These are phyloP conservation scores for Suhomyces taliae DNA, from an alignment of 1,139 yeast genomes.

Conservation along the genomic window DNA sequence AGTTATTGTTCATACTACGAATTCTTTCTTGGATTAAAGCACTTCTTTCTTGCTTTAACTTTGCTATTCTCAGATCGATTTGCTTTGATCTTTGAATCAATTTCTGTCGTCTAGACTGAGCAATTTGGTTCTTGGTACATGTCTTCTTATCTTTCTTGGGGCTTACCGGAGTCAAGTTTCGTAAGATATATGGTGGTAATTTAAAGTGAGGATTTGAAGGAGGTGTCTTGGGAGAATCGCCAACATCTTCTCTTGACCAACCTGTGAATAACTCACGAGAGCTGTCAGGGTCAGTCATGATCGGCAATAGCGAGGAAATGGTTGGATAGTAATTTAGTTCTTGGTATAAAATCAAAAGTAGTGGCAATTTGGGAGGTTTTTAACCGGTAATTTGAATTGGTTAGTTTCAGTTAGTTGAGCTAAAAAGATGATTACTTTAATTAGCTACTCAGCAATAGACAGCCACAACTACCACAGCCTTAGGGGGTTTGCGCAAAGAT, in stretches of 20 bases:
- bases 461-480: background rate
- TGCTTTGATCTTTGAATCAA: conserved; percentile 5
- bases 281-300: background rate
- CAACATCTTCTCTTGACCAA: background rate
- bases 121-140: background rate
- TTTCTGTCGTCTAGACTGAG: conserved; percentile 3
- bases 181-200: conserved; percentile 8
- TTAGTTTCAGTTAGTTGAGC: no score
- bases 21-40: conserved; percentile 1
- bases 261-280: background rate
- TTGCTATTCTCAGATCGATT: conserved; percentile 3
- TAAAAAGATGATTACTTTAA: no score
- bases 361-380: background rate
- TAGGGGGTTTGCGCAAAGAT: background rate
- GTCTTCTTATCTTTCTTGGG: background rate
- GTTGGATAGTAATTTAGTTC: no score
- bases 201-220: conserved; percentile 2
- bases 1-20: conserved; percentile 1
- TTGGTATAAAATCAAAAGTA: background rate
- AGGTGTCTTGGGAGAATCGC: background rate
- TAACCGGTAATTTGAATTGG: no score
- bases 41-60: conserved; percentile 2
- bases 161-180: conserved; percentile 10
- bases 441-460: no score
- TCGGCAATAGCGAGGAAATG: background rate